phyloP scores from a whole-genome alignment of 805 yeast species.

The Ogataea haglerorum region DNA sequence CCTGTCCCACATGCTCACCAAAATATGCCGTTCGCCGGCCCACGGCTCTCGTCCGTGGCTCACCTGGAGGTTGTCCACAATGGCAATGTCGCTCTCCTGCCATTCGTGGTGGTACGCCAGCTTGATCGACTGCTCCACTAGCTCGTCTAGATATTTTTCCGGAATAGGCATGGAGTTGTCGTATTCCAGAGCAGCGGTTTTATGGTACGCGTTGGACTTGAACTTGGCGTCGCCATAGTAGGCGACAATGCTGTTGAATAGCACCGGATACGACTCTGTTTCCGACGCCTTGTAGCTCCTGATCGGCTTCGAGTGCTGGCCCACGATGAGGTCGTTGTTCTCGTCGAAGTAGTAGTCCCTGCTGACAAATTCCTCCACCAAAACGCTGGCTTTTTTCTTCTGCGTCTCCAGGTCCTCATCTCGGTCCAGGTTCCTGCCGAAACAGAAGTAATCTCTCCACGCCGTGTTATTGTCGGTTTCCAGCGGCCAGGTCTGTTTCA shows the following conservation, averaged over 20 bases:
- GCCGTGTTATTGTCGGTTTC: constrained; percentile 16
- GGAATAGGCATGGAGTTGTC: constrained; percentile 24
- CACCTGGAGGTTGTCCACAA: constrained; percentile 36
- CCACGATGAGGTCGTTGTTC: constrained; percentile 27
- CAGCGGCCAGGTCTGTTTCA: constrained; percentile 30
- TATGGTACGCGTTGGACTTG: constrained; percentile 4
- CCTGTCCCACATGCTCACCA: constrained; percentile 38
- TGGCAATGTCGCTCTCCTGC: constrained; percentile 34
- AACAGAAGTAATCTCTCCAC: constrained; percentile 33
- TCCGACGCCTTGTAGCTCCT: constrained; percentile 22
- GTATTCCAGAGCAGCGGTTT: constrained; percentile 17
- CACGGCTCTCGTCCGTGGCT: constrained; percentile 34
- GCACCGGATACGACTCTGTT: constrained; percentile 16
- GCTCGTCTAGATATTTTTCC: constrained; percentile 17
- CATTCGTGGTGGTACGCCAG: constrained; percentile 31
- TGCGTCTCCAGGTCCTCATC: constrained; percentile 26
- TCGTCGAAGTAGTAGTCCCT: constrained; percentile 28
- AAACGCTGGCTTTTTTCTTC: constrained; percentile 26
- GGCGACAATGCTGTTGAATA: constrained; percentile 29
- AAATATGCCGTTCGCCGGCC: constrained; percentile 32
- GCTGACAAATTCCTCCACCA: constrained; percentile 25
- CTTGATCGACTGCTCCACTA: constrained; percentile 18
- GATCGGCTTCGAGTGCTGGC: constrained; percentile 27
- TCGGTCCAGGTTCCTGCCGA: constrained; percentile 30
- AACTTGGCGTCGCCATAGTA: constrained; percentile 18